Conservation (phyloP, 2,329 filamentous ascomycete species). For the Phyllosticta citribraziliensis region DNA sequence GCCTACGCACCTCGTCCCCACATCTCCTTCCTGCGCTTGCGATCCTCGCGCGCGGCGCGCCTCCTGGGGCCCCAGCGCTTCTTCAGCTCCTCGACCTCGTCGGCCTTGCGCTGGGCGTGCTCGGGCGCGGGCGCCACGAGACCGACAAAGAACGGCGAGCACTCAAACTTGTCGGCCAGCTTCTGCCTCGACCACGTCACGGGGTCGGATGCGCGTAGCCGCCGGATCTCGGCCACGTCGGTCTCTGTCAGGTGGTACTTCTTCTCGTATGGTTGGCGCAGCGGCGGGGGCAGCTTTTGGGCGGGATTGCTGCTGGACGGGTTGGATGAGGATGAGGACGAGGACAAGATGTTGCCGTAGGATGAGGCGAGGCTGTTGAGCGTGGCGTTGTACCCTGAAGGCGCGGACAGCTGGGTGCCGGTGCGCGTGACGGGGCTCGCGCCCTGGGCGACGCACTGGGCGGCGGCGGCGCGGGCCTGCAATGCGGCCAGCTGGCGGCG, state of each 20-base stretch:
- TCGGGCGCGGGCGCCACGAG: slow-evolving; percentile 42
- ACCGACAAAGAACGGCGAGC: slow-evolving; percentile 52
- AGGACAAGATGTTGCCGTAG: slow-evolving; percentile 15
- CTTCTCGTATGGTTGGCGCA: slow-evolving; percentile 44
- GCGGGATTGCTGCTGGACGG: slow-evolving; percentile 16
- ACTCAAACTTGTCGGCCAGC: slow-evolving; percentile 54
- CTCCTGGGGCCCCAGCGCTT: slow-evolving; percentile 52
- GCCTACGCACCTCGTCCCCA: slow-evolving; percentile 50
- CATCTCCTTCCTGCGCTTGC: slow-evolving; percentile 47
- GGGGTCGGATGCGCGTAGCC: slow-evolving; percentile 45
- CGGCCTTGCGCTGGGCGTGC: slow-evolving; percentile 32
- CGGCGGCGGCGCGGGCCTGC: slow-evolving; percentile 8
- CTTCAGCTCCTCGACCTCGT: slow-evolving; percentile 46
- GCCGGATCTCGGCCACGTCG: slow-evolving; percentile 51
- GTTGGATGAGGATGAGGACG: slow-evolving; percentile 10
- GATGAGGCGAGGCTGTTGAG: not conserved
- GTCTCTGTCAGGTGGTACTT: slow-evolving; percentile 50
- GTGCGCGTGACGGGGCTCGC: slow-evolving; percentile 19
- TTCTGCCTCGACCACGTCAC: slow-evolving; percentile 48
- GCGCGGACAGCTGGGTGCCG: slow-evolving; percentile 20
- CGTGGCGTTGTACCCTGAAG: not conserved
- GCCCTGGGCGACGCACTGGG: slow-evolving; percentile 17
- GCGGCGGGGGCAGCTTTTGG: slow-evolving; percentile 34
- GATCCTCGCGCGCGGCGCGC: slow-evolving; percentile 51
- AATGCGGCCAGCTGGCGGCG: slow-evolving; percentile 39